A percentile compares a stretch with the other conserved stretches of the same genome.
These are phyloP conservation scores for Phytophthora hybrid DNA, from an alignment of 352 stramenopile genomes.

Conservation along the genomic window DNA sequence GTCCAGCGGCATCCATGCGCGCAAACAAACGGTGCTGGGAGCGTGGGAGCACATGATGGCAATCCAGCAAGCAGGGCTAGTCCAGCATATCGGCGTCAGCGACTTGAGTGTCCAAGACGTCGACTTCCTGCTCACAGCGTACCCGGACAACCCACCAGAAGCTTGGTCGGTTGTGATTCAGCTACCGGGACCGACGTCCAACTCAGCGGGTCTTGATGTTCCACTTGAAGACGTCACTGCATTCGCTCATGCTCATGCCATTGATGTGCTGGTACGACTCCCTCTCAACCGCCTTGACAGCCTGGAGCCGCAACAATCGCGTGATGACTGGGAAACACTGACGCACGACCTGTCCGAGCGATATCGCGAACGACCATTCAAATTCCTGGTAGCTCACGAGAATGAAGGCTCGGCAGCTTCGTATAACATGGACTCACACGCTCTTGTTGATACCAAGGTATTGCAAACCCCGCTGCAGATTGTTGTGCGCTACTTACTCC, in stretches of 20 bases:
- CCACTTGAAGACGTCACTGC: slow-evolving; percentile 27
- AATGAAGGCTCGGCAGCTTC: slow-evolving; percentile 39
- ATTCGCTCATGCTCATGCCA: slow-evolving; percentile 53
- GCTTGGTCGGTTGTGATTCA: slow-evolving; percentile 33
- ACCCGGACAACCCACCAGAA: slow-evolving; percentile 34
- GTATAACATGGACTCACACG: slow-evolving; percentile 43
- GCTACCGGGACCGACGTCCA: slow-evolving; percentile 6
- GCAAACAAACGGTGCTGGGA: slow-evolving; percentile 53
- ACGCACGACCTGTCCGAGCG: slow-evolving; percentile 43
- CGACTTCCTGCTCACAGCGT: slow-evolving; percentile 59
- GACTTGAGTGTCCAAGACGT: slow-evolving; percentile 62
- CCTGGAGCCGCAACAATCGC: slow-evolving; percentile 15
- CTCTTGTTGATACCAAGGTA: slow-evolving; percentile 28
- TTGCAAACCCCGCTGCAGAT: slow-evolving; percentile 56
- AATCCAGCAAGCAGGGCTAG: slow-evolving; percentile 48
- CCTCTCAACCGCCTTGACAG: slow-evolving; percentile 37
- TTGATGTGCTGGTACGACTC: slow-evolving; percentile 59
- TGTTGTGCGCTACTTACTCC: slow-evolving; percentile 55
- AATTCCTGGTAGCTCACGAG: slow-evolving; percentile 56
- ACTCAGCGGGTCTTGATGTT: slow-evolving; percentile 10
- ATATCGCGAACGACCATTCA: slow-evolving; percentile 44
- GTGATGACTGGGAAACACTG: slow-evolving; percentile 42
- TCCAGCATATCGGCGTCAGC: slow-evolving; percentile 50
- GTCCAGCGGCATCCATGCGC: slow-evolving; percentile 29
- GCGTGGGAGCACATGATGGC: slow-evolving; percentile 56